These are phyloP conservation scores for Aureobasidium sp. DNA, from an alignment of 2,329 filamentous ascomycete genomes.

Conservation along the genomic window DNA sequence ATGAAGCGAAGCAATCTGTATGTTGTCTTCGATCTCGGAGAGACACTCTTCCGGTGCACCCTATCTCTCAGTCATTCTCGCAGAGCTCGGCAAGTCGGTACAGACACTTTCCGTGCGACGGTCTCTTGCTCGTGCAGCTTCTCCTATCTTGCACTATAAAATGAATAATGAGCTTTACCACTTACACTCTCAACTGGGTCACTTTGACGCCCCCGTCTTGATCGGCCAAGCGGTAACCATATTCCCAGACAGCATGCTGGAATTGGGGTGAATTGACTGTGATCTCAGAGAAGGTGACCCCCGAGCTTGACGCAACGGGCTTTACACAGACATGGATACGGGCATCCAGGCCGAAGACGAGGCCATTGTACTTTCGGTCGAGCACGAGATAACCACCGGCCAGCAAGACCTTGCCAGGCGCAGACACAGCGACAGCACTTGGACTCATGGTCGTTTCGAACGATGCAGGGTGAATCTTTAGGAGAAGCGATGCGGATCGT, in stretches of 20 bases:
- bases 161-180: constrained; percentile 23
- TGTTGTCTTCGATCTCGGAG: neutral
- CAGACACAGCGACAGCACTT: constrained; percentile 55
- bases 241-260: constrained; percentile 76
- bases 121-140: neutral
- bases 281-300: constrained; percentile 61
- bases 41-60: neutral
- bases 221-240: constrained; percentile 65
- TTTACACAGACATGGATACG: constrained; percentile 56
- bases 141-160: neutral
- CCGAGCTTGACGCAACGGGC: constrained; percentile 50
- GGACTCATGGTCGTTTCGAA: constrained; percentile 16
- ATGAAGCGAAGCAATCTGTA: neutral
- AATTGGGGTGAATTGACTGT: constrained; percentile 92
- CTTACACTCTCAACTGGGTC: constrained; percentile 71
- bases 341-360: constrained; percentile 58
- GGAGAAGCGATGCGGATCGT: constrained; percentile 13
- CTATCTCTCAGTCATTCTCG: neutral
- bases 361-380: constrained; percentile 74
- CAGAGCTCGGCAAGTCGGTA: neutral
- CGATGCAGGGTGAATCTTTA: constrained; percentile 1
- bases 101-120: neutral
- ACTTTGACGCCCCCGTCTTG: constrained; percentile 73
- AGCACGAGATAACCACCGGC: constrained; percentile 93
- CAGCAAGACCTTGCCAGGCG: constrained; percentile 91